Evolutionary conservation across 2,329 filamentous ascomycete genomes (phyloP).

Genomic region (Penicillium sp.): DNA sequence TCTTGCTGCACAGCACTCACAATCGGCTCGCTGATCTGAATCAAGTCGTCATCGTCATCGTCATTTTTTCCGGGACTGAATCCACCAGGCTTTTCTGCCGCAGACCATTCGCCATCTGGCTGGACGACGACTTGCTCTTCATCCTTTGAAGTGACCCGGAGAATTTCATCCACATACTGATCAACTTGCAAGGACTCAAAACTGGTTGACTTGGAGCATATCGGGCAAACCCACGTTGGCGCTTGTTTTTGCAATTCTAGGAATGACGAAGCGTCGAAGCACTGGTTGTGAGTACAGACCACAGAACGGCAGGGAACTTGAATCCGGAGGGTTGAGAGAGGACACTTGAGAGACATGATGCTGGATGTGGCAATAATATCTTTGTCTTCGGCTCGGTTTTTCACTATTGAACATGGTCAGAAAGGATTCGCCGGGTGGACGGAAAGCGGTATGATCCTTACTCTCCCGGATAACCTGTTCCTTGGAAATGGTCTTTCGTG

Average conservation of each 20-base stretch:
- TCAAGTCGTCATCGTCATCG: constrained; percentile 47
- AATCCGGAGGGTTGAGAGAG: constrained; percentile 78
- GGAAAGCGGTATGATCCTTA: constrained; percentile 36
- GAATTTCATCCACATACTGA: constrained; percentile 84
- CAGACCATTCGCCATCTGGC: constrained; percentile 72
- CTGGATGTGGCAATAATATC: constrained; percentile 87
- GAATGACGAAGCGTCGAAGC: constrained; percentile 89
- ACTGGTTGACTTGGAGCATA: constrained; percentile 76
- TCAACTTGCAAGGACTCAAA: constrained; percentile 83
- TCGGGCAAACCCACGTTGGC: constrained; percentile 91
- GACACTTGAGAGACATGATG: constrained; percentile 86
- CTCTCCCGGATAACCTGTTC: constrained; percentile 76
- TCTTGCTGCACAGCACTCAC: constrained; percentile 37
- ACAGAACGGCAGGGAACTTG: constrained; percentile 71
- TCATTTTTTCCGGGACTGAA: constrained; percentile 35
- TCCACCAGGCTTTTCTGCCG: constrained; percentile 41
- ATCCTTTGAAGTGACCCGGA: constrained; percentile 63
- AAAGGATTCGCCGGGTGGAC: constrained; percentile 2
- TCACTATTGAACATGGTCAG: constrained; percentile 52
- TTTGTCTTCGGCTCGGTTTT: constrained; percentile 71
- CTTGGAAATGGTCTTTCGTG: constrained; percentile 67
- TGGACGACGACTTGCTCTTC: constrained; percentile 86
- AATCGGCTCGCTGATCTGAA: constrained; percentile 45
- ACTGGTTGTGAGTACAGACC: constrained; percentile 82
- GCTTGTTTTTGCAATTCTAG: constrained; percentile 92